These are phyloP conservation scores for Gautieria morchelliformis DNA, from an alignment of 768 basidiomycete species.

Conservation along the genomic window DNA sequence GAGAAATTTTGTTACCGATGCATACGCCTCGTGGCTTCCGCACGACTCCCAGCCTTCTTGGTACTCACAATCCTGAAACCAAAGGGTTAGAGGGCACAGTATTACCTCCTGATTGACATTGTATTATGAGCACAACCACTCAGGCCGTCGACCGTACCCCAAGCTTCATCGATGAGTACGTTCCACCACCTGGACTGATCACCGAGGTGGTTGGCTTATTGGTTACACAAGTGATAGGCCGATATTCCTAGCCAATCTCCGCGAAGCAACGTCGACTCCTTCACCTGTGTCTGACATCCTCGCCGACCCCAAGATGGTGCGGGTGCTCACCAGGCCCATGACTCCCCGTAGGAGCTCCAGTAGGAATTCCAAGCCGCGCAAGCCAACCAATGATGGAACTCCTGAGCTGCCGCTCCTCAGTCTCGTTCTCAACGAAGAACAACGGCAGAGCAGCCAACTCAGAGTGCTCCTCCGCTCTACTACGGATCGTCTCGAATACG, in stretches of 20 bases:
- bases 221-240: neutral
- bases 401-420: conserved; percentile 16
- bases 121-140: neutral
- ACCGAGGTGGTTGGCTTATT: neutral
- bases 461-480: conserved; percentile 43
- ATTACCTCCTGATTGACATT: neutral
- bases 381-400: neutral
- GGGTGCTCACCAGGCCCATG: neutral
- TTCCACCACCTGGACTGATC: neutral
- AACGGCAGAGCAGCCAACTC: conserved; percentile 45
- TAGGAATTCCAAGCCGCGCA: neutral
- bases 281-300: neutral
- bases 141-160: neutral
- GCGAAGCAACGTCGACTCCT: neutral
- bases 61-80: neutral
- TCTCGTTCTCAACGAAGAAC: conserved; percentile 42
- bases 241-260: neutral
- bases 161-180: neutral
- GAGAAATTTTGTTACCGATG: neutral
- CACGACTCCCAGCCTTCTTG: neutral
- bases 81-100: neutral
- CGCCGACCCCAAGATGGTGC: neutral
- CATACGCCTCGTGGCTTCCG: conserved; percentile 1
- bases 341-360: neutral
- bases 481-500: conserved; percentile 45